Evolutionary conservation across 164 flowering plant genomes (phyloP).

Genomic region (Berberis thunbergii): DNA sequence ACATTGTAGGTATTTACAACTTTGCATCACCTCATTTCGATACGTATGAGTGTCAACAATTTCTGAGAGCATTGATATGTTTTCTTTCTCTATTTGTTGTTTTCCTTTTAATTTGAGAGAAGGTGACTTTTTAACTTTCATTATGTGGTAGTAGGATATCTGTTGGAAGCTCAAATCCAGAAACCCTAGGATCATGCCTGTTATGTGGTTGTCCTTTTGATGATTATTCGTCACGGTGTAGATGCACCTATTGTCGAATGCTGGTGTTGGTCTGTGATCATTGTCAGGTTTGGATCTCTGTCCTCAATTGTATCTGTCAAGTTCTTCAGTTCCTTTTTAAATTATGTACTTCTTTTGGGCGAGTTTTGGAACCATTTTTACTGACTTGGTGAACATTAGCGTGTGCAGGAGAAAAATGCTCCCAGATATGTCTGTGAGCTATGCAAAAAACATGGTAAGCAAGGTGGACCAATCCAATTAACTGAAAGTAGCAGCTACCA

Average conservation of each 20-base stretch:
- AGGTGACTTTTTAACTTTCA: not conserved
- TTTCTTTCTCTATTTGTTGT: too few relatives aligned
- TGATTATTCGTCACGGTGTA: slow-evolving; percentile 81
- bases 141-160: slow-evolving; percentile 51
- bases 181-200: slow-evolving; percentile 62
- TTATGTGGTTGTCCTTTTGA: slow-evolving; percentile 61
- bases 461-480: slow-evolving; percentile 7
- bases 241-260: slow-evolving; percentile 82
- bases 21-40: too few relatives aligned
- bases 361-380: not conserved
- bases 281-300: slow-evolving; percentile 49
- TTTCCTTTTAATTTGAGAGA: too few relatives aligned
- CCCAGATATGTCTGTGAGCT: slow-evolving; percentile 59
- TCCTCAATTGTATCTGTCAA: too few relatives aligned
- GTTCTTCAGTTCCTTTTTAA: too few relatives aligned
- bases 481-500: slow-evolving; percentile 9
- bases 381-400: slow-evolving; percentile 1
- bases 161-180: slow-evolving; percentile 63
- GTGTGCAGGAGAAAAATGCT: slow-evolving; percentile 17
- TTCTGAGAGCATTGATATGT: too few relatives aligned
- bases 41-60: too few relatives aligned
- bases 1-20: too few relatives aligned
- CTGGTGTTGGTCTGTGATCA: slow-evolving; percentile 77
- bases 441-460: slow-evolving; percentile 61
- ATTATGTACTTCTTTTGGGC: too few relatives aligned